Evolutionary conservation across 345 rosid genomes (phyloP), one percentile per base, ranked within the genome.

Genomic region (Salix dunnii): DNA sequence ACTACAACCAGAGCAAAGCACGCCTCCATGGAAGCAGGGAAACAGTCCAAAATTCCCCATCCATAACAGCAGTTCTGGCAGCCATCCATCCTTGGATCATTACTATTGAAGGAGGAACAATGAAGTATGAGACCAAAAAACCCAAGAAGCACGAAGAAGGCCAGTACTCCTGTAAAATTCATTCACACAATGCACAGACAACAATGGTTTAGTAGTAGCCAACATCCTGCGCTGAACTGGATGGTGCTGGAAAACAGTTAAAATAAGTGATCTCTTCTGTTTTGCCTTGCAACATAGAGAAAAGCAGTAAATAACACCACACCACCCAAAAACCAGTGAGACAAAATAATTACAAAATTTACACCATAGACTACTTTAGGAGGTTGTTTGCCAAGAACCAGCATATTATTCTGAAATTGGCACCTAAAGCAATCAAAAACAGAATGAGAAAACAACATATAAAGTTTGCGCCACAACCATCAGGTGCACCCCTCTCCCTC

Each of bases 21-120:
- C 31, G 97, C 98, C 83, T 96, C 99, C 97, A 96, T 84, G 2
- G 98, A 92, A 27, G 97, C 97, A 67, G 98, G 99, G 84, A 96
- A 96, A 79, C 97, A 91, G 77, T 95, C 97, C 84, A 95, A 86
- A 81, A 93, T 85, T 46, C 98, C 98, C 99, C 97, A 91, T 51
- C 99, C 98, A 73, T 96, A 96, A 80, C 97, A 96, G 89, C 98
- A 91, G 80, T 93, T 91, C 82, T 91, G 98, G 84, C 99, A 93
- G 64, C 94, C 93, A 72, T 91, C 94, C 97, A 93, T 93, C 71
- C 92, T 84, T 28, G 98, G 94, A 72, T 96, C 97, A 66, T 88
- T 93, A 72, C 84, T 82, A 71, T 91, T 91, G 73, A 96, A 80
- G 79, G 97, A 76, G 60, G 97, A 88, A 83, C 99, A 96, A 55